Evolutionary conservation across 768 basidiomycete species (phyloP).

Genomic region (Mycena kentingensis): DNA sequence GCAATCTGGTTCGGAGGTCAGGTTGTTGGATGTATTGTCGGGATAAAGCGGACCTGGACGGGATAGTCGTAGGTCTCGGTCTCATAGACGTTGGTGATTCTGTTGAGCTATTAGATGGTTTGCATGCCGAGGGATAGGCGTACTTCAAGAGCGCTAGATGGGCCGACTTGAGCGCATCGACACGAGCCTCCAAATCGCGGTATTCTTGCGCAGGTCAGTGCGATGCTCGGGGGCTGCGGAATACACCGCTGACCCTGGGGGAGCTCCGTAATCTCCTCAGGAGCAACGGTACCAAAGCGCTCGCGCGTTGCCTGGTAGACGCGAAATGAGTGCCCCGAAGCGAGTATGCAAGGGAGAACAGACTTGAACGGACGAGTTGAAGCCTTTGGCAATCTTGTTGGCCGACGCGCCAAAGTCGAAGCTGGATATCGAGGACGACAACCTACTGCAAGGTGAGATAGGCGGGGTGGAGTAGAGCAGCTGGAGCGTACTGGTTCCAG

Average conservation of each 20-base stretch:
- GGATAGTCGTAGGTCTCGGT: slow-evolving; percentile 90
- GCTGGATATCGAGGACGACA: slow-evolving; percentile 60
- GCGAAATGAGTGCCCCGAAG: too few relatives aligned
- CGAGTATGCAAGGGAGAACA: too few relatives aligned
- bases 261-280: slow-evolving; percentile 93
- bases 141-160: slow-evolving; percentile 81
- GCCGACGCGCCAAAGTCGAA: slow-evolving; percentile 78
- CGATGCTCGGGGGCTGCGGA: neutral
- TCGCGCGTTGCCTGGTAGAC: slow-evolving; percentile 63
- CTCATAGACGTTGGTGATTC: slow-evolving; percentile 88
- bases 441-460: too few relatives aligned
- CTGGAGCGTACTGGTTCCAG: too few relatives aligned
- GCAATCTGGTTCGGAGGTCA: slow-evolving; percentile 33
- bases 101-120: slow-evolving; percentile 31
- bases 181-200: slow-evolving; percentile 91
- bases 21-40: neutral
- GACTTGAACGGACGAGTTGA: slow-evolving; percentile 80
- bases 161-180: slow-evolving; percentile 84
- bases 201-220: slow-evolving; percentile 63
- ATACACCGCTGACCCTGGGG: slow-evolving; percentile 64
- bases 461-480: too few relatives aligned
- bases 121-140: neutral
- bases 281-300: slow-evolving; percentile 82
- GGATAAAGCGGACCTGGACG: slow-evolving; percentile 54
- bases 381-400: slow-evolving; percentile 74